Percentiles rank a stretch among this genome's conserved stretches.
These are phyloP conservation scores for Trichoderma atroviride DNA, from an alignment of 2,329 filamentous ascomycete species.

Conservation along the genomic window DNA sequence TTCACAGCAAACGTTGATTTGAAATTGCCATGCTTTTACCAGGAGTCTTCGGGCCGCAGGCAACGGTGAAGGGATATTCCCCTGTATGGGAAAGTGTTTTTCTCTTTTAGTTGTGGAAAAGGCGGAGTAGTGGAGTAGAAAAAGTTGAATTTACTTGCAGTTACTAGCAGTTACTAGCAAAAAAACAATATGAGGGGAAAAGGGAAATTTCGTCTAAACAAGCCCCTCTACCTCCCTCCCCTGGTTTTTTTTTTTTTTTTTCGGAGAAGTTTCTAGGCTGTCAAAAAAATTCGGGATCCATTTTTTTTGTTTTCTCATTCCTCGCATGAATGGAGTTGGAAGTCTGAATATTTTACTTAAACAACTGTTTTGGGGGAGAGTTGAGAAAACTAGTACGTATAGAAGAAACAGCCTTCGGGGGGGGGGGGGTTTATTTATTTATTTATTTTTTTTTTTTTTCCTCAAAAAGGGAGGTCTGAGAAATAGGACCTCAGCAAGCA, in stretches of 20 bases:
- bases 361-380: not conserved
- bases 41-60: not conserved
- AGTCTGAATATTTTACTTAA: not conserved
- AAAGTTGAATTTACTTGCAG: not conserved
- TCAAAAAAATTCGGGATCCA: not conserved
- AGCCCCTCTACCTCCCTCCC: no score
- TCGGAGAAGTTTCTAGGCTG: not conserved
- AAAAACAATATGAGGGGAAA: not conserved
- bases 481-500: no score
- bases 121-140: not conserved
- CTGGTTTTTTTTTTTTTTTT: not conserved
- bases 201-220: not conserved
- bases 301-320: not conserved
- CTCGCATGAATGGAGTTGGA: not conserved
- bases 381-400: not conserved
- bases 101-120: not conserved
- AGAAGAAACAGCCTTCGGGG: not conserved
- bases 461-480: no score
- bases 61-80: not conserved
- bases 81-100: not conserved
- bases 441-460: no score
- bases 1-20: not conserved
- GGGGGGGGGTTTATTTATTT: no score
- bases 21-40: not conserved
- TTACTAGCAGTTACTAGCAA: not conserved